Conservation (phyloP, 805 yeast genomes). For the Candida maltosa region DNA sequence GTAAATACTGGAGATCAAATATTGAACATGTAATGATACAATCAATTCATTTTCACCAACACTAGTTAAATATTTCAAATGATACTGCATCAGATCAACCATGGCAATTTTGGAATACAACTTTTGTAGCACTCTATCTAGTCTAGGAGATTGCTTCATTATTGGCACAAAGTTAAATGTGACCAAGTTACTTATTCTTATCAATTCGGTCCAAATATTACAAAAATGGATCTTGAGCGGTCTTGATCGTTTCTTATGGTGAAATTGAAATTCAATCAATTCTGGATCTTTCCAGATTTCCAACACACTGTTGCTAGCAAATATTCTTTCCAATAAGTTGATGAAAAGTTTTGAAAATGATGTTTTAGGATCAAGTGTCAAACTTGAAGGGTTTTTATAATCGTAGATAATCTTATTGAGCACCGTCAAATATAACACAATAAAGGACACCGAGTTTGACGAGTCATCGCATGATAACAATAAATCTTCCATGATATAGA, state of each 20-base stretch:
- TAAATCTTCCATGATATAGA: slow-evolving; percentile 13
- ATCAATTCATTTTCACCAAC: slow-evolving; percentile 15
- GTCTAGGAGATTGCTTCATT: slow-evolving; percentile 16
- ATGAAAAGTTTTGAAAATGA: slow-evolving; percentile 15
- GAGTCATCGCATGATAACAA: not conserved
- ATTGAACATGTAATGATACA: slow-evolving; percentile 20
- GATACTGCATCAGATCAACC: slow-evolving; percentile 18
- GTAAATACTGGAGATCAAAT: slow-evolving; percentile 26
- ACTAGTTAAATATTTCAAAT: slow-evolving; percentile 17
- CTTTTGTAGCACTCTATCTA: slow-evolving; percentile 15
- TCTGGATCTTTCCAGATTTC: slow-evolving; percentile 37
- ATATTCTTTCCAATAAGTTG: slow-evolving; percentile 13
- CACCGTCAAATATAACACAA: slow-evolving; percentile 19
- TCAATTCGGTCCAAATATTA: slow-evolving; percentile 32
- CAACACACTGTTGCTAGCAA: slow-evolving; percentile 15
- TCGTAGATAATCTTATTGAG: slow-evolving; percentile 19
- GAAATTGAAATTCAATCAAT: slow-evolving; percentile 15
- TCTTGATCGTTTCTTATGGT: slow-evolving; percentile 13
- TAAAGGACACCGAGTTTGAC: slow-evolving; percentile 1
- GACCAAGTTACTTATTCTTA: slow-evolving; percentile 28
- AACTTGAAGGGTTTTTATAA: slow-evolving; percentile 15
- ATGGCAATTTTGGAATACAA: slow-evolving; percentile 17
- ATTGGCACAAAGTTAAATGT: slow-evolving; percentile 22
- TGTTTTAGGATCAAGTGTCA: slow-evolving; percentile 11
- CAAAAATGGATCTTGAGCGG: slow-evolving; percentile 26